These are phyloP conservation scores for Colletotrichum melonis DNA, from an alignment of 2,329 filamentous ascomycete species.

Conservation along the genomic window DNA sequence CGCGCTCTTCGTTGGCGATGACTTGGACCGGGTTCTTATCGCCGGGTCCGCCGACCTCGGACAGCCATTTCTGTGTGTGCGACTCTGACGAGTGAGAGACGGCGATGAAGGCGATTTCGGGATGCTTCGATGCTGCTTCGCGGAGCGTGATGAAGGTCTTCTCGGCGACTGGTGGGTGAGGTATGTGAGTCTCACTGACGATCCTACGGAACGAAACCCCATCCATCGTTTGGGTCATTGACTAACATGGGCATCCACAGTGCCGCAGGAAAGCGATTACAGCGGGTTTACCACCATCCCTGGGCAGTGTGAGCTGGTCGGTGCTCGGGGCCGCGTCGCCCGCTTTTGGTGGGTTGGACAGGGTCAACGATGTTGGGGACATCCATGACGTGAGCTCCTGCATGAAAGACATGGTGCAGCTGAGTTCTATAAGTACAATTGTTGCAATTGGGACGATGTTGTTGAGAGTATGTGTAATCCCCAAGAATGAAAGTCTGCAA, in stretches of 20 bases:
- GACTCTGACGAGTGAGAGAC: conserved; percentile 68
- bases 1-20: conserved; percentile 69
- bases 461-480: neutral
- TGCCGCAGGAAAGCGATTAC: conserved; percentile 77
- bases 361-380: neutral
- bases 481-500: neutral
- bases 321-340: conserved; percentile 5
- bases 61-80: conserved; percentile 68
- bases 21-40: conserved; percentile 59
- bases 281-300: conserved; percentile 67
- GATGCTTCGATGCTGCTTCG: conserved; percentile 60
- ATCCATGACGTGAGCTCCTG: conserved; percentile 24
- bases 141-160: conserved; percentile 71
- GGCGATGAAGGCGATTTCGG: conserved; percentile 67
- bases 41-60: conserved; percentile 66
- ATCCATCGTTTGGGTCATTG: neutral
- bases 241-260: conserved; percentile 79
- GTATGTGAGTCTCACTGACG: neutral
- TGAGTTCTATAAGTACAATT: neutral
- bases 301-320: conserved; percentile 52
- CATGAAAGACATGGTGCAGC: conserved; percentile 5
- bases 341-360: neutral
- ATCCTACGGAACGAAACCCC: neutral
- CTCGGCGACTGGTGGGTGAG: conserved; percentile 68
- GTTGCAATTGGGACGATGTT: neutral